Evolutionary conservation across 345 rosid species (phyloP), one percentile per base, ranked within the genome.

Genomic region (Draba incana): DNA sequence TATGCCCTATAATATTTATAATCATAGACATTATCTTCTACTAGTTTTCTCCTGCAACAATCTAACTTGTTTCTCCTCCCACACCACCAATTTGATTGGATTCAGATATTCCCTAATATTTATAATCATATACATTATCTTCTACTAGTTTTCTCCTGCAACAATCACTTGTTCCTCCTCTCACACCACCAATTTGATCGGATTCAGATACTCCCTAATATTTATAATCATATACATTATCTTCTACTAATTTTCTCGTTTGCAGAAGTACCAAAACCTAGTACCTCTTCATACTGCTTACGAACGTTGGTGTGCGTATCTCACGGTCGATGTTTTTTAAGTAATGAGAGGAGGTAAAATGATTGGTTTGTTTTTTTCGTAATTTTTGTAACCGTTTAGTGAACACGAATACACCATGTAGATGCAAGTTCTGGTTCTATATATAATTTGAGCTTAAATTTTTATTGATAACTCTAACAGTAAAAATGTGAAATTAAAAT

Each of bases 81-180:
- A 35, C 49, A 71, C 75, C 62, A 62, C 63, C 54, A 15, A 45
- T 44, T 54, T 16, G n/a, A 70, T 52, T 24, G 2, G 60, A 50
- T 24, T 59, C 60, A 60, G 60, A 60, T 60, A 69, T 41, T 44
- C 57, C 42, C 10, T 47, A 49, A 16, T 69, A 50, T 49, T 69
- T 24, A 24, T 48, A 11, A 58, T 24, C 57, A 58, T 8, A 25
- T 4, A 45, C 10, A 47, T 14, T 10, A 10, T 25, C 23, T 39
- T 49, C n/a, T 27, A 16, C 39, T 49, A 16, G 8, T 50, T 31
- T 41, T 69, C 25, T 41, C 35, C 64, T 71, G 62, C 69, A 69
- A 54, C 64, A 25, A 63, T 63, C 56, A 55, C 69, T 46, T 71
- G 70, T 37, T 55, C 63, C 64, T 71, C 38, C 70, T 27, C 27